A percentile compares a stretch with the other conserved stretches of the same genome.
Conservation (phyloP, 345 rosid genomes). For the Eutrema japonicum region DNA sequence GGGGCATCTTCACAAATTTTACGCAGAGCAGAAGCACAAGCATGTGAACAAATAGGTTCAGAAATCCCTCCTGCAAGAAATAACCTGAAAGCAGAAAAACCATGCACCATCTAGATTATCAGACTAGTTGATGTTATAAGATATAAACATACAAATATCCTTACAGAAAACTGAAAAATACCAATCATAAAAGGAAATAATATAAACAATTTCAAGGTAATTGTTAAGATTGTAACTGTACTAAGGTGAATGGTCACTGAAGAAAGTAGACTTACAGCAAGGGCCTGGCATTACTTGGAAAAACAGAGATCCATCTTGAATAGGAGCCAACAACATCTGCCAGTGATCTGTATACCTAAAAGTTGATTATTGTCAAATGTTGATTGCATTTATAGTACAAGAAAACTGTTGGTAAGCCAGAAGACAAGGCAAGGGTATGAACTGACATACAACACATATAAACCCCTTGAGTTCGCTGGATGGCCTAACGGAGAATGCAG, state of each 20-base stretch:
- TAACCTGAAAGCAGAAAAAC: conserved; percentile 73
- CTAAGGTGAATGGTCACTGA: not conserved
- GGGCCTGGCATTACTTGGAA: conserved; percentile 66
- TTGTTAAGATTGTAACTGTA: not conserved
- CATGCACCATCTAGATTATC: conserved; percentile 26
- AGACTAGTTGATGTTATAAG: conserved; percentile 2
- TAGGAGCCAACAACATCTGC: conserved; percentile 94
- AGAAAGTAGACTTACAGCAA: conserved; percentile 65
- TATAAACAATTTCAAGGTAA: not conserved
- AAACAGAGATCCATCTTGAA: conserved; percentile 83
- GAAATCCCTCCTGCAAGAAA: conserved; percentile 94
- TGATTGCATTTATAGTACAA: conserved; percentile 34
- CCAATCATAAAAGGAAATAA: not conserved
- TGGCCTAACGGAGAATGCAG: conserved; percentile 64
- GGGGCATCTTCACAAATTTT: conserved; percentile 91
- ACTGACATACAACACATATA: conserved; percentile 74
- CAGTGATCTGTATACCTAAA: conserved; percentile 89
- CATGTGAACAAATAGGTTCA: conserved; percentile 69
- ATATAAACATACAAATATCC: not conserved
- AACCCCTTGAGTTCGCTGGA: conserved; percentile 73
- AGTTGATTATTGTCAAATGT: conserved; percentile 38
- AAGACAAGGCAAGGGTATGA: conserved; percentile 25
- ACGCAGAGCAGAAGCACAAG: conserved; percentile 88
- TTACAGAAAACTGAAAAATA: conserved; percentile 10
- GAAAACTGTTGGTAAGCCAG: conserved; percentile 19